phyloP scores from a whole-genome alignment of 371 early-diverging fungal species.

The Circinella umbellata region DNA sequence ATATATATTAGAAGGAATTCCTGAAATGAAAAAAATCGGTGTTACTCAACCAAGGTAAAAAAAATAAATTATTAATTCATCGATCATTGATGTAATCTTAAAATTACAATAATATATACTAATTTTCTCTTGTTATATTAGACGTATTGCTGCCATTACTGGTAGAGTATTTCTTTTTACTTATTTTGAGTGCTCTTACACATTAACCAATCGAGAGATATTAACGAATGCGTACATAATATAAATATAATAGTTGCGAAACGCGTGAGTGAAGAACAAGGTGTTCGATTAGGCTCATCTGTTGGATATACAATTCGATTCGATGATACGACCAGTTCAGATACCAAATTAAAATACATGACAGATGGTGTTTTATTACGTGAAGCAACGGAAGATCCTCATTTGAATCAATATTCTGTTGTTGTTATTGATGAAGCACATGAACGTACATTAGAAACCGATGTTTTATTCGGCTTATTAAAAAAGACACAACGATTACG shows the following conservation, averaged over 20 bases:
- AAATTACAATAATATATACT: too few relatives aligned
- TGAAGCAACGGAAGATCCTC: conserved; percentile 72
- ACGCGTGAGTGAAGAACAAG: conserved; percentile 81
- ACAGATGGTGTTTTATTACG: conserved; percentile 94
- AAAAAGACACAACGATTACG: conserved; percentile 60
- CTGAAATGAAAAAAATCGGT: conserved; percentile 61
- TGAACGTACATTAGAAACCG: conserved; percentile 93
- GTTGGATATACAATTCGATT: conserved; percentile 93
- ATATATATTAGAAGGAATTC: conserved; percentile 73
- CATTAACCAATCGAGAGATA: too few relatives aligned
- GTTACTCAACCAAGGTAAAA: conserved; percentile 77
- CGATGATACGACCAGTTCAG: conserved; percentile 62
- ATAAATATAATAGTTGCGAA: conserved; percentile 65
- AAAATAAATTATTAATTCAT: background rate
- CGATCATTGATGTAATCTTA: background rate
- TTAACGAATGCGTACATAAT: too few relatives aligned
- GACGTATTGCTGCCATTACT: conserved; percentile 92
- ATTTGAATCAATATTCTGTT: conserved; percentile 67
- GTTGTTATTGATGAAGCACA: conserved; percentile 96
- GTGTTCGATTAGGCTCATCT: conserved; percentile 55
- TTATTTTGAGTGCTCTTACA: background rate
- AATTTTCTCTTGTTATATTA: conserved; percentile 11
- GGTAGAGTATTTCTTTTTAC: conserved; percentile 22
- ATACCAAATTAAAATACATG: conserved; percentile 84
- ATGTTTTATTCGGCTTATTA: conserved; percentile 88